Conservation (phyloP, 1,139 yeast species). For the Yamadazyma diddensiae region DNA sequence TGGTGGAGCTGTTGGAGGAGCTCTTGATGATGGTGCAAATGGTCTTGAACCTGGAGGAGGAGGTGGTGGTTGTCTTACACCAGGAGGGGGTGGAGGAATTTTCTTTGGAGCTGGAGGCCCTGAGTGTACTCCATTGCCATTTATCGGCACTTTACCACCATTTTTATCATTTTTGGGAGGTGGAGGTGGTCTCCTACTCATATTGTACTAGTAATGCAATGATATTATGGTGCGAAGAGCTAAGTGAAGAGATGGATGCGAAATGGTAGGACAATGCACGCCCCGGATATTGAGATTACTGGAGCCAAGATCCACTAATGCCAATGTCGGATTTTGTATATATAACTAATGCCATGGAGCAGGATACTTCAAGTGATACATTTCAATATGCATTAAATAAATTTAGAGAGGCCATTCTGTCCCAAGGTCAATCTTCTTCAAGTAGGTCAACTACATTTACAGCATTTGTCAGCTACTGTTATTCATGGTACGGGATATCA, state of each 20-base stretch:
- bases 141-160: too few species aligned
- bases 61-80: not conserved
- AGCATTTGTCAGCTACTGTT: conserved; percentile 28
- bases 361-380: conserved; percentile 1
- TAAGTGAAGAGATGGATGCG: too few species aligned
- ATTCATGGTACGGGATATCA: conserved; percentile 35
- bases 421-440: conserved; percentile 19
- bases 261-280: too few species aligned
- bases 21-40: conserved; percentile 9
- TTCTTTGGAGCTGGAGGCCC: not conserved
- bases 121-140: too few species aligned
- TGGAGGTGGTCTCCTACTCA: too few species aligned
- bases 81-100: conserved; percentile 14
- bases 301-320: too few species aligned
- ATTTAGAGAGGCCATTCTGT: conserved; percentile 22
- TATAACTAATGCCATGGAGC: not conserved
- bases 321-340: not conserved
- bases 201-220: too few species aligned
- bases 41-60: conserved; percentile 6
- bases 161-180: too few species aligned
- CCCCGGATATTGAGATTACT: too few species aligned
- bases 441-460: conserved; percentile 17
- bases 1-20: conserved; percentile 22
- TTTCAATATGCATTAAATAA: conserved; percentile 1
- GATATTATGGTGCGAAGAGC: too few species aligned